Evolutionary conservation across 2,329 filamentous ascomycete species (phyloP), one percentile per base, ranked within the genome.

Genomic region (Chrysoporthe puriensis): DNA sequence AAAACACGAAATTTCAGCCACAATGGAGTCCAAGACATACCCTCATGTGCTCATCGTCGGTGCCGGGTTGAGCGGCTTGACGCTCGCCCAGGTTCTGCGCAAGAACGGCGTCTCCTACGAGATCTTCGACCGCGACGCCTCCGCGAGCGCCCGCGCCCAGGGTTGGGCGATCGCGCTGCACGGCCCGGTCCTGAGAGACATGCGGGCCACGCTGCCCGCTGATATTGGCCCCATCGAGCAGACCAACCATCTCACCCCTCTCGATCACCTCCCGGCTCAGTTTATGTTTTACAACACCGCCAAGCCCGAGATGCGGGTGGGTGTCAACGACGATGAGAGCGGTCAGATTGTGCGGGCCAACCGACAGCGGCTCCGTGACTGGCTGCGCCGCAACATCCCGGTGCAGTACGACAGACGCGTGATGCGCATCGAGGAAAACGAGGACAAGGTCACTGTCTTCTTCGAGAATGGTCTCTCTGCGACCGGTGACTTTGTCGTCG

Each of bases 401-500:
- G 72, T 80, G 21, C 74, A 83, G 70, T 84, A 79, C 74, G 76
- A 74, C 21, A 83, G 82, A 70, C 70, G 69, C 16, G 74, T 79
- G 8, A 66, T 70, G 3, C 68, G 71, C 2, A 75, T 84, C 42
- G 74, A 79, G 7, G 77, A 81, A 3, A 70, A 68, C 4, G 70
- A 71, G 0, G 74, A 78, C 1, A 71, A 69, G 1, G 79, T 83
- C 18, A 80, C 77, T 0, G 78, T 80, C 0, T 70, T 75, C 48
- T 85, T 85, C 69, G 74, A 77, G 18, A 83, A 85, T 69, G 80
- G 79, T 7, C 77, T 78, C 2, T 76, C 74, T 1, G 79, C 76
- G 3, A 77, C 73, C 3, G 84, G 84, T 0, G 77, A 79, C n/a
- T 74, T 85, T 3, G 73, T 85, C 0, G 74, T 85, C 14, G 83